phyloP scores from a whole-genome alignment of 257 asterid species.

The Ocimum tenuiflorum region DNA sequence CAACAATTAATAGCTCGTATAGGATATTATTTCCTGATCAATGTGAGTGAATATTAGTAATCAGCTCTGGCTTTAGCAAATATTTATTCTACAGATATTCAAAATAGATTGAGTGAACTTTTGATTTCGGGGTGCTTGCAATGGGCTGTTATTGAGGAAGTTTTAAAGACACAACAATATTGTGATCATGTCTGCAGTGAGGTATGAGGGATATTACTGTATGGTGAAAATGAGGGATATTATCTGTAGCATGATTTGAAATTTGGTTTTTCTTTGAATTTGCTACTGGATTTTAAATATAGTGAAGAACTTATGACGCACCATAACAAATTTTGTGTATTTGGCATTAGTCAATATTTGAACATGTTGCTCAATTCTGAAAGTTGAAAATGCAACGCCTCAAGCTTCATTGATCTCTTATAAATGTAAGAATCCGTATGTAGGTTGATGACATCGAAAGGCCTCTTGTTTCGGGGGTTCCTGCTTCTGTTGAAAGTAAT shows the following conservation, averaged over 20 bases:
- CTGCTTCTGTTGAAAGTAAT: slow-evolving; percentile 34
- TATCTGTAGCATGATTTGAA: neutral
- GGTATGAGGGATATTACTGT: neutral
- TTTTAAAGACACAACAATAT: neutral
- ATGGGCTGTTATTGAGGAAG: neutral
- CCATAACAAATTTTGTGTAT: neutral
- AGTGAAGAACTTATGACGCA: neutral
- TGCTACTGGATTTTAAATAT: neutral
- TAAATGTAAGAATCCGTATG: neutral
- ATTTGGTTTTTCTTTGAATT: neutral
- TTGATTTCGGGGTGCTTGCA: neutral
- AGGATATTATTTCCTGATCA: neutral
- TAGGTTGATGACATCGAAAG: slow-evolving; percentile 83
- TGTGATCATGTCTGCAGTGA: too few relatives aligned
- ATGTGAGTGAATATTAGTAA: too few relatives aligned
- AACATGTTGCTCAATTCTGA: neutral
- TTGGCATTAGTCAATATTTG: neutral
- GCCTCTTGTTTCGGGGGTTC: slow-evolving; percentile 76
- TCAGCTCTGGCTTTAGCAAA: too few relatives aligned
- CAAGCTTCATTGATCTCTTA: neutral
- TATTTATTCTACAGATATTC: neutral
- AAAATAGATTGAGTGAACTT: neutral
- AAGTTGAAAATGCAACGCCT: neutral
- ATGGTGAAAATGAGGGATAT: neutral
- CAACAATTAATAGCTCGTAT: slow-evolving; percentile 9